Conservation (phyloP, 2,329 filamentous ascomycete species). For the Scortechinia acanthostroma region DNA sequence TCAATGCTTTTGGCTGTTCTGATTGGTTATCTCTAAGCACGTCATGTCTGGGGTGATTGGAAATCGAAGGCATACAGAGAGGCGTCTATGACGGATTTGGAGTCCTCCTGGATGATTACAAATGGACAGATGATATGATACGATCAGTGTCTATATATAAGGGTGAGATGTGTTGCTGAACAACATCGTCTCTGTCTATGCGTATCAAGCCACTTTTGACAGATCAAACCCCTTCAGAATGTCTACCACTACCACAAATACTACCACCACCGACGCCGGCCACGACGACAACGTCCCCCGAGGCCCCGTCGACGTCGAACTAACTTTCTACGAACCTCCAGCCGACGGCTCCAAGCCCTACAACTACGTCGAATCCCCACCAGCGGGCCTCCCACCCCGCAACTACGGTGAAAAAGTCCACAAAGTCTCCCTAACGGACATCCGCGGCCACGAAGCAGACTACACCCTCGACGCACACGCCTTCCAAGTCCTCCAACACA, state of each 20-base stretch:
- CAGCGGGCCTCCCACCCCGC: neutral
- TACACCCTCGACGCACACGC: neutral
- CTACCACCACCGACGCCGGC: neutral
- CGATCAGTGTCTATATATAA: too few relatives aligned
- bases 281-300: neutral
- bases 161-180: too few relatives aligned
- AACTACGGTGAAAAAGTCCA: neutral
- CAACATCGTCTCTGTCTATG: too few relatives aligned
- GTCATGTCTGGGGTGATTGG: too few relatives aligned
- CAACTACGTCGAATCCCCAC: constrained; percentile 2
- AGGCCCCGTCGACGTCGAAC: neutral
- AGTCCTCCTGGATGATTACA: too few relatives aligned
- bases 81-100: too few relatives aligned
- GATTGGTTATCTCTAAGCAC: too few relatives aligned
- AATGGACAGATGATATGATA: too few relatives aligned
- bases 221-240: neutral
- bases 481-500: neutral
- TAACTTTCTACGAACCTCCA: neutral
- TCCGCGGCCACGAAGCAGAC: neutral
- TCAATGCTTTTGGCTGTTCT: too few relatives aligned
- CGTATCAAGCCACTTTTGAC: too few relatives aligned
- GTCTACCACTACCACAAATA: constrained; percentile 1
- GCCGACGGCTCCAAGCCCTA: neutral
- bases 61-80: too few relatives aligned
- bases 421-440: neutral